phyloP scores from a whole-genome alignment of 768 basidiomycete genomes.

The Candolleomyces eurysporus region DNA sequence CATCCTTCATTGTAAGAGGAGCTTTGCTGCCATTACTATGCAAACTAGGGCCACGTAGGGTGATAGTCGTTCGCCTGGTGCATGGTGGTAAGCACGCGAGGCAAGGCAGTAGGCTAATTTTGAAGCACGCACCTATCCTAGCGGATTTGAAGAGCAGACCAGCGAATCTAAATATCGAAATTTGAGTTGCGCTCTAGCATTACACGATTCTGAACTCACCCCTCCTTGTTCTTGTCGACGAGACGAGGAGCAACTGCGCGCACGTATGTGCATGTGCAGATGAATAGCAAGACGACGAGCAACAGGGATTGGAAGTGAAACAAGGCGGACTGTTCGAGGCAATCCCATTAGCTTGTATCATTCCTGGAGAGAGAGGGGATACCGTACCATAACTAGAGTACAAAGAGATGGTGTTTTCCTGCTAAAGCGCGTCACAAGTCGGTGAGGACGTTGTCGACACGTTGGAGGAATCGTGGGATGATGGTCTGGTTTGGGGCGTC shows the following conservation, averaged over 20 bases:
- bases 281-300: constrained; percentile 87
- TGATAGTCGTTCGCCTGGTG: constrained; percentile 86
- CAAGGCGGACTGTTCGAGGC: constrained; percentile 64
- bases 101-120: not conserved
- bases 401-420: not conserved
- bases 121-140: constrained; percentile 72
- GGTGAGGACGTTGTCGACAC: not conserved
- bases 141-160: constrained; percentile 96
- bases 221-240: constrained; percentile 91
- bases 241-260: constrained; percentile 87
- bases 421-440: not conserved
- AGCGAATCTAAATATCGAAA: constrained; percentile 57
- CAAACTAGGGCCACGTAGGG: constrained; percentile 96
- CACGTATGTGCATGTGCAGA: constrained; percentile 97
- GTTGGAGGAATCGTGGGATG: too few species aligned
- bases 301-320: constrained; percentile 98
- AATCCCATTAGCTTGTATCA: not conserved
- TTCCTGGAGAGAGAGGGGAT: not conserved
- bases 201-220: constrained; percentile 50
- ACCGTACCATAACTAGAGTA: constrained; percentile 1
- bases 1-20: constrained; percentile 38
- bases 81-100: not conserved
- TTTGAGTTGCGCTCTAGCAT: constrained; percentile 1
- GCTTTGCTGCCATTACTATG: constrained; percentile 84
- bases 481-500: too few species aligned